These are phyloP conservation scores for Fusarium tuaranense DNA, from an alignment of 2,329 filamentous ascomycete species.

Conservation along the genomic window DNA sequence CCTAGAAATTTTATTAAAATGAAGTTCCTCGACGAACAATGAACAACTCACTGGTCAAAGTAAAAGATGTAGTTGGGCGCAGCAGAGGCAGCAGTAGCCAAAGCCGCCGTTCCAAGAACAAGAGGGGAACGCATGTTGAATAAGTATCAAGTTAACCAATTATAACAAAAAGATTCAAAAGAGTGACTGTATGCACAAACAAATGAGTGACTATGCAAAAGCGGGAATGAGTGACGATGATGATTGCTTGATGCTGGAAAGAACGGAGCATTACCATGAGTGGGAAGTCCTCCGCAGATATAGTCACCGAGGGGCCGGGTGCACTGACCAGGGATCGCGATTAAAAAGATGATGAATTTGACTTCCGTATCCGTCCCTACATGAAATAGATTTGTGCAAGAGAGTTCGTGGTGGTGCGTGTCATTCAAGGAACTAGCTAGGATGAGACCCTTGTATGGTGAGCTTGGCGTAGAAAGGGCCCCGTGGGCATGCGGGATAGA, in stretches of 20 bases:
- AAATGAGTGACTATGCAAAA: constrained; percentile 2
- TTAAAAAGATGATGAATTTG: background rate
- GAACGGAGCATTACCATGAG: background rate
- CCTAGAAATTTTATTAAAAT: constrained; percentile 42
- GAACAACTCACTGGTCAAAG: constrained; percentile 56
- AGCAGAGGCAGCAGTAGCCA: constrained; percentile 17
- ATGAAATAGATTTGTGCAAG: background rate
- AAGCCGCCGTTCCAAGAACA: background rate
- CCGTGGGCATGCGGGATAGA: background rate
- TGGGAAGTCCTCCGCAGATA: background rate
- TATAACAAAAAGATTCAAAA: background rate
- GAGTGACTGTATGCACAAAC: background rate
- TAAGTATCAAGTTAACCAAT: background rate
- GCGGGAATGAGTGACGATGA: background rate
- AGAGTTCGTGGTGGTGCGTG: background rate
- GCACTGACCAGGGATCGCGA: background rate
- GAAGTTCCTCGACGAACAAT: rapidly evolving
- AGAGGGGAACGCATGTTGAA: background rate
- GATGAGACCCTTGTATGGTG: background rate
- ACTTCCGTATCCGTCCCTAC: background rate
- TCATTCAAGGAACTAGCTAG: background rate
- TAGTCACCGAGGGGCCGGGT: background rate
- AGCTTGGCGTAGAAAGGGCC: background rate
- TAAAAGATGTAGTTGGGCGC: constrained; percentile 55
- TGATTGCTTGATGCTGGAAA: background rate